phyloP scores from a whole-genome alignment of 257 asterid genomes.

The Ilex asprella region DNA sequence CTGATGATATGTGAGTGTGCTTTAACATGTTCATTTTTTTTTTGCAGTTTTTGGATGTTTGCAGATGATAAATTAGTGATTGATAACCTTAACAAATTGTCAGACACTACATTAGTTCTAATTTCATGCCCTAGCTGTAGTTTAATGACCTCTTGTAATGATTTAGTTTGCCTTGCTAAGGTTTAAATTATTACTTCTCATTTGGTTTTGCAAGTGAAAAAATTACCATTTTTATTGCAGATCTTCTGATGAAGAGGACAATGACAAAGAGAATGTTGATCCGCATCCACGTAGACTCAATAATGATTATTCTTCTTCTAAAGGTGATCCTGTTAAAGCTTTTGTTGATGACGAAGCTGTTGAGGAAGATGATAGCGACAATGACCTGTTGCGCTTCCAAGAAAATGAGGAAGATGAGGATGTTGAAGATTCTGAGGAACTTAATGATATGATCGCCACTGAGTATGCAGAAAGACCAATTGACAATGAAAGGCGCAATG shows the following conservation, averaged over 20 bases:
- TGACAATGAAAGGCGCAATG: slow-evolving; percentile 69
- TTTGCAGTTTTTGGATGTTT: slow-evolving; percentile 6
- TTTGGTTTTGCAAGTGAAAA: background rate
- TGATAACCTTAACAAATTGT: background rate
- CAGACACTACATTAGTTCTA: too few relatives aligned
- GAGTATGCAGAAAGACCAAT: slow-evolving; percentile 49
- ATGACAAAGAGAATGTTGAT: slow-evolving; percentile 55
- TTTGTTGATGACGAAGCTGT: slow-evolving; percentile 95
- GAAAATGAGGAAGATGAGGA: slow-evolving; percentile 77
- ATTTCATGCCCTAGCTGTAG: too few relatives aligned
- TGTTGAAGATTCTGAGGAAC: slow-evolving; percentile 63
- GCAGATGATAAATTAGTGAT: slow-evolving; percentile 2
- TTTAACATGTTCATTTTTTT: background rate
- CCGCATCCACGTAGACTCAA: slow-evolving; percentile 31
- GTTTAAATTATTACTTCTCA: slow-evolving; percentile 1
- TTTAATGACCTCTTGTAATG: too few relatives aligned
- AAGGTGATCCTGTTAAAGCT: slow-evolving; percentile 61
- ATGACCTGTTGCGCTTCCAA: slow-evolving; percentile 41
- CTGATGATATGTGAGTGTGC: slow-evolving; percentile 53
- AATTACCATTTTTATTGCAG: slow-evolving; percentile 34
- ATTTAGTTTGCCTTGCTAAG: slow-evolving; percentile 1
- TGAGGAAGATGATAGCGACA: slow-evolving; percentile 85
- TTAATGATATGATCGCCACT: slow-evolving; percentile 75
- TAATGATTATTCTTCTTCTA: slow-evolving; percentile 30
- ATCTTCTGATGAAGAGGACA: slow-evolving; percentile 75